Conservation (phyloP, 2,329 filamentous ascomycete genomes). For the Didymella sp. region DNA sequence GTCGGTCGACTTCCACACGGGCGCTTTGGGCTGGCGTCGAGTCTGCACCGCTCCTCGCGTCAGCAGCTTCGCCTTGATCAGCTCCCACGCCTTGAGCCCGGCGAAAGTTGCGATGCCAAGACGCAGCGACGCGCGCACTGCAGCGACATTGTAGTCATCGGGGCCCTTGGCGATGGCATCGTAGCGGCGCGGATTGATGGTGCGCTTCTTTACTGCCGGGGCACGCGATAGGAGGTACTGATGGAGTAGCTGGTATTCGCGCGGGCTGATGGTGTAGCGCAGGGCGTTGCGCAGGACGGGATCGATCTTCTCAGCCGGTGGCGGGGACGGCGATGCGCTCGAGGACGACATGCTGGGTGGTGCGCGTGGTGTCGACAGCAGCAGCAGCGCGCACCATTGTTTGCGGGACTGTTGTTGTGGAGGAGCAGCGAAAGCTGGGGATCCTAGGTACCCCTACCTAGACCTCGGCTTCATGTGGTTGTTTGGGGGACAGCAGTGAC, state of each 20-base stretch:
- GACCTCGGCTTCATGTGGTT: too few species aligned
- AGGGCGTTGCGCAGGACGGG: conserved; percentile 84
- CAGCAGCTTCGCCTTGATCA: conserved; percentile 49
- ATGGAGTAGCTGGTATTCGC: conserved; percentile 86
- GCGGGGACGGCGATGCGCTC: conserved; percentile 35
- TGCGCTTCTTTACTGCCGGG: conserved; percentile 62
- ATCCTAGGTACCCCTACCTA: too few species aligned
- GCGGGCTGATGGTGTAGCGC: conserved; percentile 81
- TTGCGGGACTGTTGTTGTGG: conserved; percentile 25
- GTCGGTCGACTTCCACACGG: conserved; percentile 65
- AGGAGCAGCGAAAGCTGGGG: conserved; percentile 22
- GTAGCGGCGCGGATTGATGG: conserved; percentile 59
- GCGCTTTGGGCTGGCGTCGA: conserved; percentile 49
- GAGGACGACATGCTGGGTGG: conserved; percentile 45
- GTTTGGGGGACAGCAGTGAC: too few species aligned
- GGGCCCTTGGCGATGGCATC: conserved; percentile 58
- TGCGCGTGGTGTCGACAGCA: conserved; percentile 16
- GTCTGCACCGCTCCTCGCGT: conserved; percentile 39
- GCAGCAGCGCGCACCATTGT: conserved; percentile 25
- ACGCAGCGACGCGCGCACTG: conserved; percentile 55
- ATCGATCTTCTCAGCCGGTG: conserved; percentile 57
- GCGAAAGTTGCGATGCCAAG: conserved; percentile 53
- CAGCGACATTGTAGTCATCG: conserved; percentile 58
- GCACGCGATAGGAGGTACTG: conserved; percentile 81
- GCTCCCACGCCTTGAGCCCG: conserved; percentile 57